Evolutionary conservation across 2,329 filamentous ascomycete species (phyloP).

Genomic region (Fusarium fracticaudum): DNA sequence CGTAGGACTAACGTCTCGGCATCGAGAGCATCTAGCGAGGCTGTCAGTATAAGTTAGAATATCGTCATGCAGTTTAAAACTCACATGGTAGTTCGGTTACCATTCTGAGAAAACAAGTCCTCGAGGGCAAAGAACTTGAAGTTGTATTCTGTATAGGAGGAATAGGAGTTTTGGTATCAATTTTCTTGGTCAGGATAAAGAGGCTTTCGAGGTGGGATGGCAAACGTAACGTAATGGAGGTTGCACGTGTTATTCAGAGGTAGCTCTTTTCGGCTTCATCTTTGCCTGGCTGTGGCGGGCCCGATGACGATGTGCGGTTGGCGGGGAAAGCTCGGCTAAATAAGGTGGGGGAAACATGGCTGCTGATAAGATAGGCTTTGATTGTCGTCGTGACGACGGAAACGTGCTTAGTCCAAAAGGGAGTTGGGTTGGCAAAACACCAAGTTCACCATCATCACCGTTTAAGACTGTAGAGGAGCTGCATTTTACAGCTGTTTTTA

Average conservation of each 20-base stretch:
- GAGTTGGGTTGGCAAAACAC: slow-evolving; percentile 11
- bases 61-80: slow-evolving; percentile 35
- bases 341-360: neutral
- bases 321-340: slow-evolving; percentile 34
- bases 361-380: neutral
- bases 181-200: neutral
- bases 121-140: neutral
- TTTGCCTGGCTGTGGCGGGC: slow-evolving; percentile 35
- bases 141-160: neutral
- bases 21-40: slow-evolving; percentile 84
- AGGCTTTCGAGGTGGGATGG: neutral
- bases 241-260: slow-evolving; percentile 25
- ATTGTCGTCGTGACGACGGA: slow-evolving; percentile 48
- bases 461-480: neutral
- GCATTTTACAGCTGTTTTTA: neutral
- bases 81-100: slow-evolving; percentile 61
- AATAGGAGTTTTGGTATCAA: neutral
- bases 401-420: slow-evolving; percentile 2
- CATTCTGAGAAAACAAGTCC: slow-evolving; percentile 48
- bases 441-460: slow-evolving; percentile 2
- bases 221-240: neutral
- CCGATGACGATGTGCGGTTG: slow-evolving; percentile 39
- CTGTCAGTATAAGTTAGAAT: slow-evolving; percentile 13
- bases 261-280: slow-evolving; percentile 28
- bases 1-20: slow-evolving; percentile 81